phyloP scores from a whole-genome alignment of 192 early-diverging fungal species.

The Dissophora globulifera region DNA sequence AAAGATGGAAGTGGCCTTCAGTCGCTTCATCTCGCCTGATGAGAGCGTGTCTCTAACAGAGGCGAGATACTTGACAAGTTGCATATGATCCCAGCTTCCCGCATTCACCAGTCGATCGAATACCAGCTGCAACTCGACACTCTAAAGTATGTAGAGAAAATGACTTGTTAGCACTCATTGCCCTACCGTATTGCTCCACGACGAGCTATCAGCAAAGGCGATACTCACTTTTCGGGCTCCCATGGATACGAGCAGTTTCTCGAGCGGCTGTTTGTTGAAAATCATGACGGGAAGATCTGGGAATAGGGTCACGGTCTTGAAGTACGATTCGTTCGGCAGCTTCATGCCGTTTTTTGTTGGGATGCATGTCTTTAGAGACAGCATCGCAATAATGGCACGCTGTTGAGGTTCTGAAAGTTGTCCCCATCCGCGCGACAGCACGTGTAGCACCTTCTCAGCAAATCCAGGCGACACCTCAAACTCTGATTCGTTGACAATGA shows the following conservation, averaged over 20 bases:
- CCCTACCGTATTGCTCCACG: too few relatives aligned
- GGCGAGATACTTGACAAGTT: constrained; percentile 85
- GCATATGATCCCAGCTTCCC: constrained; percentile 86
- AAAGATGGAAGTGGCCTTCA: constrained; percentile 75
- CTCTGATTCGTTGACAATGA: constrained; percentile 57
- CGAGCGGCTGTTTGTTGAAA: constrained; percentile 63
- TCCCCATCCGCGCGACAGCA: constrained; percentile 61
- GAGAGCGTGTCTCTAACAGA: constrained; percentile 73
- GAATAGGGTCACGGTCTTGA: constrained; percentile 83
- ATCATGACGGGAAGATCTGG: constrained; percentile 80
- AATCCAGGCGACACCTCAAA: constrained; percentile 65
- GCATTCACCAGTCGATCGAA: constrained; percentile 80
- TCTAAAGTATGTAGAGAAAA: constrained; percentile 44
- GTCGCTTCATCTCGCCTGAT: constrained; percentile 64
- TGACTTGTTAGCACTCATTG: too few relatives aligned
- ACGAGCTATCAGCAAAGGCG: background rate
- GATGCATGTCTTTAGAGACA: constrained; percentile 67
- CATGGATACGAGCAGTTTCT: constrained; percentile 69
- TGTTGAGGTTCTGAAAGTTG: constrained; percentile 47
- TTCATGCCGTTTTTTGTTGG: constrained; percentile 78
- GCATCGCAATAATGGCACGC: constrained; percentile 28
- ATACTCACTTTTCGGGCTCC: constrained; percentile 81
- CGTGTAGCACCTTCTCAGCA: constrained; percentile 72
- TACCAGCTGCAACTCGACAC: constrained; percentile 86
- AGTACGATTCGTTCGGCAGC: constrained; percentile 77